Evolutionary conservation across 352 stramenopile genomes (phyloP).

Genomic region (Phytophthora sp.): DNA sequence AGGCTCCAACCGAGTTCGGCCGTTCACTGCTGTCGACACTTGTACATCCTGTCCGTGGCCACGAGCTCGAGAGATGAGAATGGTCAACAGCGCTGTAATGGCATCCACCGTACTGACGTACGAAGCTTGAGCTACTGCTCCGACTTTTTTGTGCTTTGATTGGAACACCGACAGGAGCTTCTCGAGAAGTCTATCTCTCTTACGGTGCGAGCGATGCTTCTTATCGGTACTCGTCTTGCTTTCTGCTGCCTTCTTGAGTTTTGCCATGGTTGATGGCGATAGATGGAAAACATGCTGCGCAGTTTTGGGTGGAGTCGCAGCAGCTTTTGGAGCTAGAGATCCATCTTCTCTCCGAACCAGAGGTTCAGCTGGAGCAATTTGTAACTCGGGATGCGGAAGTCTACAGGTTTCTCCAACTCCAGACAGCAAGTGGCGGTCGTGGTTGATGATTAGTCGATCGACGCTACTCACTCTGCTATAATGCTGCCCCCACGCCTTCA

Average conservation of each 20-base stretch:
- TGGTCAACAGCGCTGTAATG: conserved; percentile 53
- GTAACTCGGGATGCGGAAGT: conserved; percentile 51
- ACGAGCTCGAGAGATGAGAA: conserved; percentile 60
- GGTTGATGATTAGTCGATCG: conserved; percentile 37
- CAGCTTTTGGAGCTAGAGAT: conserved; percentile 22
- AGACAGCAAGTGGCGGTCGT: conserved; percentile 46
- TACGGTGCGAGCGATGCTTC: neutral
- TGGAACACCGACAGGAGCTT: conserved; percentile 14
- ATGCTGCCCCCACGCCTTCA: conserved; percentile 54
- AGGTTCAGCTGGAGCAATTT: conserved; percentile 14
- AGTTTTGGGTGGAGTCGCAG: conserved; percentile 26
- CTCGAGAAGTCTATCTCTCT: neutral
- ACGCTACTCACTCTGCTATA: conserved; percentile 34
- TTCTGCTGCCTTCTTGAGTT: conserved; percentile 24
- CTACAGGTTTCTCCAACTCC: conserved; percentile 13
- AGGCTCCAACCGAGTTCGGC: conserved; percentile 42
- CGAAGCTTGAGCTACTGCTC: neutral
- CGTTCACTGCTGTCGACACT: conserved; percentile 58
- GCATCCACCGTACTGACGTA: conserved; percentile 61
- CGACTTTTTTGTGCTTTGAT: conserved; percentile 20
- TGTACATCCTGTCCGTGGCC: conserved; percentile 41
- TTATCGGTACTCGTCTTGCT: neutral
- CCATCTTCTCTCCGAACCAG: conserved; percentile 23
- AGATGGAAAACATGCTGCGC: conserved; percentile 52
- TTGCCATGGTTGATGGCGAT: conserved; percentile 32